A percentile compares a stretch with the other conserved stretches of the same genome.
phyloP scores from a whole-genome alignment of 495 filamentous ascomycete genomes.

The Aspergillus nanangensis region DNA sequence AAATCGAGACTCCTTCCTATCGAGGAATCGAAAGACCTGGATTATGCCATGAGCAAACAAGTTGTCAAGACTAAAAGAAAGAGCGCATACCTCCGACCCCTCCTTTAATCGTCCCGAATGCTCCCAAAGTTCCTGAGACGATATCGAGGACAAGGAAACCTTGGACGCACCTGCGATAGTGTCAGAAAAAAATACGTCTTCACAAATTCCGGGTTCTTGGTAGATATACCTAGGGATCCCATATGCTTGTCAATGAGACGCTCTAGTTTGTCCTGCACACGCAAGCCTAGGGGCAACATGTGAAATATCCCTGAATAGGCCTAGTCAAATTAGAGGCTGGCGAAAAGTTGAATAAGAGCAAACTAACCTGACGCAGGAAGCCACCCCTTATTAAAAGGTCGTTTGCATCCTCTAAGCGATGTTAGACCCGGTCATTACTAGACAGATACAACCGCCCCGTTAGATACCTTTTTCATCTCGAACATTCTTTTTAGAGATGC shows the following conservation, averaged over 20 bases:
- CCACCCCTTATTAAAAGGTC: conserved; percentile 71
- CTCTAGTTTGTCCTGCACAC: conserved; percentile 88
- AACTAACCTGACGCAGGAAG: conserved; percentile 67
- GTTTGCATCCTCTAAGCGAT: conserved; percentile 57
- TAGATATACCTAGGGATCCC: conserved; percentile 59
- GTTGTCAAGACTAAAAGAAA: conserved; percentile 7
- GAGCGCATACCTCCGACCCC: conserved; percentile 55
- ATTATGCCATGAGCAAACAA: neutral
- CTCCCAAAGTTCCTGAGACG: conserved; percentile 79
- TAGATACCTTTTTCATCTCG: conserved; percentile 39
- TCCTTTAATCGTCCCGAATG: conserved; percentile 57
- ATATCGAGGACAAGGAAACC: conserved; percentile 81
- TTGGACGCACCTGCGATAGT: conserved; percentile 70
- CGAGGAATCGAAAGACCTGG: conserved; percentile 77
- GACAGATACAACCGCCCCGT: neutral
- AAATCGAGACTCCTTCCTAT: conserved; percentile 70
- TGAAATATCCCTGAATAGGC: conserved; percentile 91
- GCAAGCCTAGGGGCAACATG: conserved; percentile 80
- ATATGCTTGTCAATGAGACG: conserved; percentile 84
- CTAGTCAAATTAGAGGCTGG: too few relatives aligned
- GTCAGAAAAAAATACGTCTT: neutral
- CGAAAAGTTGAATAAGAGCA: too few relatives aligned
- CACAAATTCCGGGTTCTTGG: neutral
- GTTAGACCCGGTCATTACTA: conserved; percentile 10
- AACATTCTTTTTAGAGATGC: conserved; percentile 54